phyloP scores from a whole-genome alignment of 768 basidiomycete genomes.

The Peribolospora kevripleyi region DNA sequence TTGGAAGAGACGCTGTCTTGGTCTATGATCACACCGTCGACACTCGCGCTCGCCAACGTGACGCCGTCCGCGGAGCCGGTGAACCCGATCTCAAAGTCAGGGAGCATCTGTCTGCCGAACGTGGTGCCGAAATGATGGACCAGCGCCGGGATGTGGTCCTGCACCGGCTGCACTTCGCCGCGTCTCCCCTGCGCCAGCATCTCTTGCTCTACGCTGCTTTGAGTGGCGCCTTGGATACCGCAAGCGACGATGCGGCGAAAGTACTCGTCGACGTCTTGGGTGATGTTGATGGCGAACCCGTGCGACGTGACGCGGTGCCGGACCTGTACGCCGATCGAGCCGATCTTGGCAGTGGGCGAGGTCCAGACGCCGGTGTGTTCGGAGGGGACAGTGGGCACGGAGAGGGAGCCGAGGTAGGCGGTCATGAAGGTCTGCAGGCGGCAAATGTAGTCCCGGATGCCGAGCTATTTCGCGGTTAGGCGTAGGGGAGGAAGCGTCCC shows the following conservation, averaged over 20 bases:
- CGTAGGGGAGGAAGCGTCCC: not conserved
- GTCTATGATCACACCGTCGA: too few species aligned
- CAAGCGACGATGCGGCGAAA: constrained; percentile 76
- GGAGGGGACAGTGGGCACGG: constrained; percentile 26
- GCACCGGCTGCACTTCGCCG: too few species aligned
- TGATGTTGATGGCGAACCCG: constrained; percentile 82
- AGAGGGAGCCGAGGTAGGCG: constrained; percentile 26
- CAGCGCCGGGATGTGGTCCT: too few species aligned
- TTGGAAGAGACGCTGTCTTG: too few species aligned
- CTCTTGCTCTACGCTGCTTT: too few species aligned
- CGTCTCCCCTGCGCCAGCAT: too few species aligned
- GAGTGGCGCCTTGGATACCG: constrained; percentile 22
- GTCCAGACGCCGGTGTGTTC: constrained; percentile 82
- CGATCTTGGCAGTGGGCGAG: constrained; percentile 55
- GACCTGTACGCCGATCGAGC: constrained; percentile 88
- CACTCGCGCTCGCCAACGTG: too few species aligned
- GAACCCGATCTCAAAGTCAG: too few species aligned
- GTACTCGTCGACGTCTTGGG: constrained; percentile 55
- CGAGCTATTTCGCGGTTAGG: constrained; percentile 4
- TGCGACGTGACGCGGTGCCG: constrained; percentile 83
- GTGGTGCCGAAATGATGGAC: too few species aligned
- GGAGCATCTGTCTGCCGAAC: too few species aligned
- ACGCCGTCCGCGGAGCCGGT: too few species aligned
- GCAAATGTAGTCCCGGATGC: constrained; percentile 62
- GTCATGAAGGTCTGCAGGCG: constrained; percentile 49